Base-by-base conservation (phyloP, 2,329 filamentous ascomycete species). In the Zelopaecilomyces penicillatus region DNA sequence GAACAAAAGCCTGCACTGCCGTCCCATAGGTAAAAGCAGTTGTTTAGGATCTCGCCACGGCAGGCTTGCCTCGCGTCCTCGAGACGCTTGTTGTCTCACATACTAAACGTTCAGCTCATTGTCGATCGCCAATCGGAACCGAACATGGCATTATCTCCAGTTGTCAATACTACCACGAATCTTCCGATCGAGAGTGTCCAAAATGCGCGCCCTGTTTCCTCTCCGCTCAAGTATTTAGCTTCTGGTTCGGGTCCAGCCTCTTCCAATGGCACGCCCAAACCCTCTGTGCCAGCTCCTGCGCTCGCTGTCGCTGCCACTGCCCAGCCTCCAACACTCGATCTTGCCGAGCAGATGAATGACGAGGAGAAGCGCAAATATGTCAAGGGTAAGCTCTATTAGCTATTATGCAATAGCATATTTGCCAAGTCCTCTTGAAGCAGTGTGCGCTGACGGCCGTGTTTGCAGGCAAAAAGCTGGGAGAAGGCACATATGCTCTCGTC, bases 401-500 rank as follows among this genome's bases (percentile, higher is more conserved):
- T 62, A 19, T 19, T 19, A 19, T 19, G 19, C 19, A 19, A 19
- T 19, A 19, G 19, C 19, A 3, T 19, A 19, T 19, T 19, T 19
- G 19, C 19, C 19, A 19, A 19, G 19, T 19, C 19, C 19, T 19
- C 19, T 19, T 19, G 19, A 19, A 19, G 19, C 19, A 3, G 19
- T 19, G 19, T 19, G 19, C 19, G 19, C 19, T 19, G 19, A 19
- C 19, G 19, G 3, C 19, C 19, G 19, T 19, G 19, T 19, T 19
- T 35, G 0, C 53, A 88, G 87, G 87, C 59, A 89, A 86, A 63
- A 93, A 93, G 61, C 80, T 98, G 48, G 93, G 93, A 64, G 88
- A 95, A 66, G 93, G 93, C 70, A 97, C 93, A 52, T 98, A 98
- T 64, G 93, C 93, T 62, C 83, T 94, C 58, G 93, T 98, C 58